Base-by-base conservation (phyloP, 257 asterid species). In the Nicotiana tomentosiformis region DNA sequence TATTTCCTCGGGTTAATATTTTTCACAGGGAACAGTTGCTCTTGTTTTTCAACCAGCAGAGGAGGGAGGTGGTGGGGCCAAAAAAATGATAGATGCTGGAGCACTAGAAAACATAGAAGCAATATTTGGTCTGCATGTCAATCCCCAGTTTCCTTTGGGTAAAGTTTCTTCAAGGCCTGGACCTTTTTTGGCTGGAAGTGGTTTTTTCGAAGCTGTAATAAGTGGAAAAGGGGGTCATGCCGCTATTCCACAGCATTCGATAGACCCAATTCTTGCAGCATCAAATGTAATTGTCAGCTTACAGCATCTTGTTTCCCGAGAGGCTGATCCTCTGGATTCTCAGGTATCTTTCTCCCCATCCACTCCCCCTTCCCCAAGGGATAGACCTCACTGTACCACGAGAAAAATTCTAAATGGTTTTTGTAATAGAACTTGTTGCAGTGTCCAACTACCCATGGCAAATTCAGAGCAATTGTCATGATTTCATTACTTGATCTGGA, bases 141-240 rank as follows among this genome's bases (percentile, higher is more conserved):
- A 49, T 72, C 81, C 91, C 46, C 81, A 49, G 51, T 77, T 86
- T 78, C 92, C 92, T 55, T 5, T 89, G 55, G 99, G 97, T 55
- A 83, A 88, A 84, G 94, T 91, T 58, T 82, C 90, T 14, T 74
- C 92, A 1, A 88, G 95, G 81, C 12, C 97, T 10, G 98, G 98
- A 66, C 92, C 98, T 76, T 2, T 94, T 81, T 85, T 91, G 84
- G 98, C 98, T 0, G 98, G 98, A 12, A 90, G 96, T 81, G 98
- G 95, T 82, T 87, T 90, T 81, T 96, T 96, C 43, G 94, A 94
- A 86, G 98, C 98, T n/a, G 94, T 91, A 66, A 94, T 96, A 74
- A 91, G 87, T 16, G 99, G 99, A 84, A 94, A 90, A 85, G 98
- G 99, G 8, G 99, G 99, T 64, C 99, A 96, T 79, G 99, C 98